phyloP scores from a whole-genome alignment of 495 filamentous ascomycete genomes.

The Neurospora tetraspora region DNA sequence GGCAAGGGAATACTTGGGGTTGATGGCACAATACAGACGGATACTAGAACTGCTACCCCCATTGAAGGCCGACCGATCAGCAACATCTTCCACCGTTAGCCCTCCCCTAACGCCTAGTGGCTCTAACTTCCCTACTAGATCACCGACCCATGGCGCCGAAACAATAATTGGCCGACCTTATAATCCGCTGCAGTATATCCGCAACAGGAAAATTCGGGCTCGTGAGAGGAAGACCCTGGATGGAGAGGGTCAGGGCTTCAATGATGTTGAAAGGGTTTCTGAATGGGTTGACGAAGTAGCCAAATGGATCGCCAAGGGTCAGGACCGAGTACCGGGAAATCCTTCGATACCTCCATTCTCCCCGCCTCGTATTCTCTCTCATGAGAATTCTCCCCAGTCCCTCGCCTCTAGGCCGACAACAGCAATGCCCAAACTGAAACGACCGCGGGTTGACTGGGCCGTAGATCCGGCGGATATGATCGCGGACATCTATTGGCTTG shows the following conservation, averaged over 20 bases:
- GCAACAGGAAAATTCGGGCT: slow-evolving; percentile 71
- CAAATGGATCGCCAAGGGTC: slow-evolving; percentile 31
- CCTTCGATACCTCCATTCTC: slow-evolving; percentile 47
- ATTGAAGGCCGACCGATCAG: slow-evolving; percentile 39
- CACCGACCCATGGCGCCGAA: slow-evolving; percentile 7
- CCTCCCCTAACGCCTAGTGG: slow-evolving; percentile 22
- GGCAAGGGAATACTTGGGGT: slow-evolving; percentile 66
- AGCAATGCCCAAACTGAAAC: slow-evolving; percentile 38
- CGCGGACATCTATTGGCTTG: slow-evolving; percentile 77
- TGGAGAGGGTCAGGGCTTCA: slow-evolving; percentile 64
- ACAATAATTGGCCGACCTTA: slow-evolving; percentile 50
- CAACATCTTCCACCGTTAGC: slow-evolving; percentile 17
- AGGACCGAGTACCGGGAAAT: slow-evolving; percentile 31
- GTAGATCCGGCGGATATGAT: slow-evolving; percentile 70
- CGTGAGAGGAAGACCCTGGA: slow-evolving; percentile 62
- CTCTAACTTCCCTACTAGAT: slow-evolving; percentile 8
- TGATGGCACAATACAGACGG: slow-evolving; percentile 70
- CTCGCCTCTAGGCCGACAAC: slow-evolving; percentile 18
- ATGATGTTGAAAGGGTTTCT: slow-evolving; percentile 56
- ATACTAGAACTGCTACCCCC: slow-evolving; percentile 66
- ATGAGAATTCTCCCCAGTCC: slow-evolving; percentile 24
- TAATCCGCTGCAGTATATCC: slow-evolving; percentile 79
- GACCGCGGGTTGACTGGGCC: slow-evolving; percentile 69
- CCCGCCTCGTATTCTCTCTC: slow-evolving; percentile 24
- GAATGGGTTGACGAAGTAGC: slow-evolving; percentile 66